A percentile compares a stretch with the other conserved stretches of the same genome.
These are phyloP conservation scores for Nothophoma quercina DNA, from an alignment of 2,329 filamentous ascomycete genomes.

Conservation along the genomic window DNA sequence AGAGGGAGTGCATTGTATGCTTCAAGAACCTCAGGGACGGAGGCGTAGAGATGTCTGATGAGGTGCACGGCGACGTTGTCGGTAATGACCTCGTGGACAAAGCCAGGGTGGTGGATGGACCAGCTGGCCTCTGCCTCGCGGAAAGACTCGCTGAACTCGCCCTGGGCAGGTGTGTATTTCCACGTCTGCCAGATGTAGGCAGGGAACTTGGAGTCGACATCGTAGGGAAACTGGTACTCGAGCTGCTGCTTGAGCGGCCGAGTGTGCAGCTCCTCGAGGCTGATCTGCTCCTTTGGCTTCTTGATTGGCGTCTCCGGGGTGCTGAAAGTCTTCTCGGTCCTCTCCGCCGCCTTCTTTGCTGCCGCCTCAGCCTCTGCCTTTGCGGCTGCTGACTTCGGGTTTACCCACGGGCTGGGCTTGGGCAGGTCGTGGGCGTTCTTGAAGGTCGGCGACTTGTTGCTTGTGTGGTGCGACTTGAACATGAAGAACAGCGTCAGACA, in stretches of 20 bases:
- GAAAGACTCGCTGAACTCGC: constrained; percentile 76
- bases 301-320: constrained; percentile 44
- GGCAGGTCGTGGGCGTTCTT: constrained; percentile 47
- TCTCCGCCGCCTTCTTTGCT: constrained; percentile 21
- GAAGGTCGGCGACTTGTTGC: constrained; percentile 38
- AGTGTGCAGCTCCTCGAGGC: constrained; percentile 72
- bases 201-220: constrained; percentile 86
- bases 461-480: constrained; percentile 66
- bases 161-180: constrained; percentile 83
- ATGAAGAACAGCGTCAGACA: constrained; percentile 75
- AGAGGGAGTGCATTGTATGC: constrained; percentile 59
- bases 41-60: constrained; percentile 84
- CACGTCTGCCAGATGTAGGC: constrained; percentile 99
- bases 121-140: constrained; percentile 87
- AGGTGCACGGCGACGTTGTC: constrained; percentile 84
- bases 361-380: constrained; percentile 17
- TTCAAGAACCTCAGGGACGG: constrained; percentile 60
- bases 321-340: constrained; percentile 38
- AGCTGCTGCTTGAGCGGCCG: constrained; percentile 81
- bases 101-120: constrained; percentile 85
- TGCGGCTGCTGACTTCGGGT: constrained; percentile 32
- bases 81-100: constrained; percentile 97
- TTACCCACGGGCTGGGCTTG: constrained; percentile 44
- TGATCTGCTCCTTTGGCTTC: constrained; percentile 64
- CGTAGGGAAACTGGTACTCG: constrained; percentile 92